Evolutionary conservation across 352 stramenopile species (phyloP), one percentile per base, ranked within the genome.

Genomic region (Pythium brassicae): DNA sequence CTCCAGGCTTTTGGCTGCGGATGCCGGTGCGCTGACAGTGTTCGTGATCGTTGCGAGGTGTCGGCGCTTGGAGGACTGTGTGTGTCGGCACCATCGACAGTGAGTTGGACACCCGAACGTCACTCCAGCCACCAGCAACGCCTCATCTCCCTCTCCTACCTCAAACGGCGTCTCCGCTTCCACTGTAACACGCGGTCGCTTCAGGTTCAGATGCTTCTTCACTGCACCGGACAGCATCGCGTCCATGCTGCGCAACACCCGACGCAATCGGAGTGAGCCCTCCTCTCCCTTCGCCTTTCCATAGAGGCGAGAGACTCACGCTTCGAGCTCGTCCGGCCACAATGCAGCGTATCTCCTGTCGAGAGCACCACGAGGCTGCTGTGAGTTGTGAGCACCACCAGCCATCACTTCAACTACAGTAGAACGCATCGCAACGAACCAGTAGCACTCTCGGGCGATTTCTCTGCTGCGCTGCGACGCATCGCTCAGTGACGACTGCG

Each of bases 191-290:
- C 57, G 53, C 46, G 72, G 59, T 29, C 78, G 63, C 55, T 89
- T 86, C 37, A 89, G 55, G 48, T 89, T 86, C 37, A 89, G 55
- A 48, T 89, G 74, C 54, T 86, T 89, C 29, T 86, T 89, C 23
- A 86, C 78, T 26, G 54, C 67, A 43, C 78, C 59, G n/a, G 61
- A 49, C 22, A 89, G 54, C 57, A 74, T 52, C 23, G 48, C 53
- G 46, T 85, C 74, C 19, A 88, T 56, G 37, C 69, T 86, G 59
- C 22, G 40, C 8, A 27, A 25, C 19, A 51, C 12, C 37, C 23
- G 17, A 8, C n/a, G 20, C 17, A 32, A 12, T 26, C n/a, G 45
- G 8, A 6, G 5, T 50, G 27, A 40, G 40, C 17, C 17, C 12
- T 14, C 32, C 15, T 26, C 32, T 32, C 27, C 2, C 7, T 17